Percentiles rank a stretch among this genome's conserved stretches.
These are phyloP conservation scores for Lepidium campestre DNA, from an alignment of 441 rosid genomes.

Conservation along the genomic window DNA sequence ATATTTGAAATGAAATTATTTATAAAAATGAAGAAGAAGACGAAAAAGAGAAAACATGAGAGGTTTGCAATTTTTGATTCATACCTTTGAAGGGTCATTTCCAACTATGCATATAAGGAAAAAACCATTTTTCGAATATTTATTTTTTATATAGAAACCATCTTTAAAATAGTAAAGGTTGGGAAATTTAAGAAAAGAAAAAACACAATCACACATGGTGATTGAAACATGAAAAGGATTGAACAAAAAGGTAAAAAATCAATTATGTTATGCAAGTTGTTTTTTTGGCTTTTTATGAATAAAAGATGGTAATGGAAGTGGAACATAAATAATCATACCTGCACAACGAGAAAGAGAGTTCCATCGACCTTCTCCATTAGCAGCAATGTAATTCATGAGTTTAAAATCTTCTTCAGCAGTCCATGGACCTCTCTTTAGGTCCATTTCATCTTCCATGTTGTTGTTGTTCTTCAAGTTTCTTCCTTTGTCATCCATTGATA, in stretches of 20 bases:
- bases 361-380: slow-evolving; percentile 66
- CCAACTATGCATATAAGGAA: slow-evolving; percentile 12
- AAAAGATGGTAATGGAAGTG: slow-evolving; percentile 13
- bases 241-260: slow-evolving; percentile 20
- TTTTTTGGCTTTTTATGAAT: slow-evolving; percentile 8
- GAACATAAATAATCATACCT: slow-evolving; percentile 28
- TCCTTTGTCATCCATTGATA: slow-evolving; percentile 50
- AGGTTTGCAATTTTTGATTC: slow-evolving; percentile 23
- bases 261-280: slow-evolving; percentile 26
- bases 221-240: slow-evolving; percentile 28
- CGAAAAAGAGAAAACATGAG: slow-evolving; percentile 17
- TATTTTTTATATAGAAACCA: background rate
- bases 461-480: slow-evolving; percentile 26
- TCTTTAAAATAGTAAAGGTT: slow-evolving; percentile 6
- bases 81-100: slow-evolving; percentile 27
- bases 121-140: slow-evolving; percentile 3
- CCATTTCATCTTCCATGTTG: slow-evolving; percentile 53
- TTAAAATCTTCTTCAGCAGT: slow-evolving; percentile 57
- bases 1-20: background rate
- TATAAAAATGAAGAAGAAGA: background rate
- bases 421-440: slow-evolving; percentile 58
- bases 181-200: background rate
- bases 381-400: slow-evolving; percentile 56
- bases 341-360: slow-evolving; percentile 60
- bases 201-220: slow-evolving; percentile 33